Evolutionary conservation across 129 eudicot genomes (phyloP), one percentile per base, ranked within the genome.

Genomic region (Pseudognaphalium luteoalbum): DNA sequence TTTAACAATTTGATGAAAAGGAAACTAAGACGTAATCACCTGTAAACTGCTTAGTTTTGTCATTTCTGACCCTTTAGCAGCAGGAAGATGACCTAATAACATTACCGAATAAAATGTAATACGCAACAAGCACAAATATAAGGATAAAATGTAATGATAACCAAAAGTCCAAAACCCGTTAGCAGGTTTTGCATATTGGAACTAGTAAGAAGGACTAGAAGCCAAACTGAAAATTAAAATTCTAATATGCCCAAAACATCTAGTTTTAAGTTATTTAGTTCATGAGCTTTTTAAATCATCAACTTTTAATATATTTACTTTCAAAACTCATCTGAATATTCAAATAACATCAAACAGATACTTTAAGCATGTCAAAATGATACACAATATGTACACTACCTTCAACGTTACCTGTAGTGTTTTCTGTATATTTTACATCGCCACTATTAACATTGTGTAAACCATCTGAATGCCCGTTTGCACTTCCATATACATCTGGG

Each of bases 21-120:
- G 71, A 59, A 68, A 10, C 63, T 66, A 21, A 30, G 22, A 50
- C 60, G 30, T 19, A 44, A 28, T 80, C 79, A 94, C 98, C 92
- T 94, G 90, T 75, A 91, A 79, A 76, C 75, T 87, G 76, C 81
- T 81, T 82, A 82, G 66, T 74, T 88, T 91, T 81, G 74, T 79
- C 78, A 86, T 35, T 61, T 93, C 96, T 76, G 96, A 81, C 66
- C 83, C 83, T 78, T 83, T 83, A 71, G 84, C 69, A 75, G 81
- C 77, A 50, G 87, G 81, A 67, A 58, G 67, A 44, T 82, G 85
- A 3, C 77, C 82, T 78, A 61, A 17, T 8, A 0, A 76, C 35
- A 76, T 57, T 57, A 57, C 29, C 12, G 12, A 16, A 57, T 16
- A 57, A 20, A 57, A 56, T 56, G 8, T 19, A 56, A 61, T 11